These are phyloP conservation scores for Yamadazyma mexicana DNA, from an alignment of 1,139 yeast species.

Conservation along the genomic window DNA sequence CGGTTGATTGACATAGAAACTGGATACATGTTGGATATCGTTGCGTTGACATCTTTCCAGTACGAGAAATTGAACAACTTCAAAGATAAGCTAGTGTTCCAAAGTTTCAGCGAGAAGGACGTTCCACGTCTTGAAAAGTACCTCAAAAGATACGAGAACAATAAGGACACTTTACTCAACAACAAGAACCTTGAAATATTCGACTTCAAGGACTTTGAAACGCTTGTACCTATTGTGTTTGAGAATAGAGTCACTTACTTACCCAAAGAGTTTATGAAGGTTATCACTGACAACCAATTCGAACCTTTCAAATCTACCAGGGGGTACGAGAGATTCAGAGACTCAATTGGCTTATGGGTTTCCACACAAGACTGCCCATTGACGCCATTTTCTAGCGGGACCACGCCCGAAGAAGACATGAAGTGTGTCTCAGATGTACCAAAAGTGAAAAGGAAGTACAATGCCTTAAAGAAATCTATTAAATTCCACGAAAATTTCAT, in stretches of 20 bases:
- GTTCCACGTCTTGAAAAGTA: slow-evolving; percentile 10
- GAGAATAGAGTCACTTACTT: slow-evolving; percentile 24
- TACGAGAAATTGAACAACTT: slow-evolving; percentile 15
- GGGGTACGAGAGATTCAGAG: slow-evolving; percentile 10
- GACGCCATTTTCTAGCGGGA: slow-evolving; percentile 7
- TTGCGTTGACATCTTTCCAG: slow-evolving; percentile 40
- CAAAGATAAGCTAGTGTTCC: slow-evolving; percentile 14
- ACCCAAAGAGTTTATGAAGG: slow-evolving; percentile 29
- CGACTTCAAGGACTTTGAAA: slow-evolving; percentile 12
- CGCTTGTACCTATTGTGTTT: slow-evolving; percentile 15
- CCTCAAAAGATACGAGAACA: slow-evolving; percentile 11
- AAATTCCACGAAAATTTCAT: slow-evolving; percentile 11
- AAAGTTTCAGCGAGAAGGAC: slow-evolving; percentile 14
- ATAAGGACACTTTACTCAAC: slow-evolving; percentile 11
- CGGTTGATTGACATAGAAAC: slow-evolving; percentile 75
- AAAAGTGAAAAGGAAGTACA: slow-evolving; percentile 4
- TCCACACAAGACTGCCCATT: slow-evolving; percentile 11
- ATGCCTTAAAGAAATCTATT: slow-evolving; percentile 5
- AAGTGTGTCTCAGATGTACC: slow-evolving; percentile 12
- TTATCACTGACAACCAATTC: slow-evolving; percentile 30
- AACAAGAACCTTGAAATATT: slow-evolving; percentile 14
- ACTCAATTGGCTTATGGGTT: slow-evolving; percentile 14
- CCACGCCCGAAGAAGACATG: slow-evolving; percentile 12
- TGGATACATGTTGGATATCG: slow-evolving; percentile 71
- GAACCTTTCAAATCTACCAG: slow-evolving; percentile 14